phyloP scores from a whole-genome alignment of 768 basidiomycete species.

The Lyophyllum atratum region DNA sequence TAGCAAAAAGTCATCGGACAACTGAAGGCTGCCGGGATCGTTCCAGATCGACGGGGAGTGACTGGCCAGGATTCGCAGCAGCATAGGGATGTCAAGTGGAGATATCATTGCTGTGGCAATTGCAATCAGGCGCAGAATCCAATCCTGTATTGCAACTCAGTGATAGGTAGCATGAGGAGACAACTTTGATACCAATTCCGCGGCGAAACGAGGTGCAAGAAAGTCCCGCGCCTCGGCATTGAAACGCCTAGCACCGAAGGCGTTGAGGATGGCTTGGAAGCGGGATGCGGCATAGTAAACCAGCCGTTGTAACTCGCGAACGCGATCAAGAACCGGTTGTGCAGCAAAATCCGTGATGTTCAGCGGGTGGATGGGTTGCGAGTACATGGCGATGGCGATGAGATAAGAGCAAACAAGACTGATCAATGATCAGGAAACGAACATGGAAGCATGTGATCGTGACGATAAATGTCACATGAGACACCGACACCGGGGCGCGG shows the following conservation, averaged over 20 bases:
- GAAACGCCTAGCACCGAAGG: background rate
- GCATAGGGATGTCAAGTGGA: background rate
- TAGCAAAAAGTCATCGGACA: background rate
- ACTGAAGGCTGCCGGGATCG: background rate
- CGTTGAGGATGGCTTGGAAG: background rate
- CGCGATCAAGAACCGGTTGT: background rate
- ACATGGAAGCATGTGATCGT: background rate
- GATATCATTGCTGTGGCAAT: background rate
- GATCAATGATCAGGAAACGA: background rate
- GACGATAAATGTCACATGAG: background rate
- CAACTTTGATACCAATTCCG: background rate
- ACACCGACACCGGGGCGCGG: too few relatives aligned
- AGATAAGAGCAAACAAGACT: background rate
- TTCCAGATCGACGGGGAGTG: background rate
- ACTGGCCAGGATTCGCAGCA: background rate
- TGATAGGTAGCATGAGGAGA: background rate
- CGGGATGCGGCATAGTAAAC: background rate
- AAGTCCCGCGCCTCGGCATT: background rate
- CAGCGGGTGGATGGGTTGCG: background rate
- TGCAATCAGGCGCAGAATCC: background rate
- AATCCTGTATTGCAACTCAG: background rate
- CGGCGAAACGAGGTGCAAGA: background rate
- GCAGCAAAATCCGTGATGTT: background rate
- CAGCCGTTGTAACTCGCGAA: background rate
- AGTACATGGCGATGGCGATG: background rate